Evolutionary conservation across 805 yeast species (phyloP), one percentile per base, ranked within the genome.

Genomic region (Hanseniaspora lachancei): DNA sequence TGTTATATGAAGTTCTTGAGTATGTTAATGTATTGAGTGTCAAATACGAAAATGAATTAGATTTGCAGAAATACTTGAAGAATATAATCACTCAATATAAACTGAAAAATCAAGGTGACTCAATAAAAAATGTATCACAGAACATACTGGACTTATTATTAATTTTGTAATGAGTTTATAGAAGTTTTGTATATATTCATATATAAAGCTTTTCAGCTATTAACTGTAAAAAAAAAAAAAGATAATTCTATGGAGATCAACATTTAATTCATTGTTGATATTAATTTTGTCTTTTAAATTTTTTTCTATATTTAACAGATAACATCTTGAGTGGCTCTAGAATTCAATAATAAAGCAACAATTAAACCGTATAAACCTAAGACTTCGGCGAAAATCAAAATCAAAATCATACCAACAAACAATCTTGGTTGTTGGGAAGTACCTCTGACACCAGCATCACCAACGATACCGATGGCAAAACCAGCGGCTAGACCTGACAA

Each of bases 381-480:
- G 64, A 89, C 97, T 81, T 91, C 98, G 61, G 97, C 96, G 75
- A 91, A 91, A 88, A 91, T 91, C 74, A 91, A 85, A 72, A 91
- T 91, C 76, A 91, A 82, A 76, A 91, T 87, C 95, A 91, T 91
- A 72, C 97, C 97, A 62, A 91, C 97, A 73, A 91, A 91, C 68
- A 91, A 80, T 78, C 96, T 86, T 70, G 97, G 97, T 75, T 91
- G 98, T 73, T 89, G 97, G 60, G 96, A 93, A 62, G 89, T 84
- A 74, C 96, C 96, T 78, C 97, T 86, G 58, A 91, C 97, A 79
- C 98, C 98, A 58, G 96, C 97, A 71, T 91, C 98, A 72, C 98
- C 98, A 63, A 91, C 98, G 63, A 91, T 91, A 76, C 98, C 98
- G 75, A 91, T 91, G 71, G 98, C 97, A 68, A 88, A 91, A 64